phyloP scores from a whole-genome alignment of 345 rosid species.

The Lumnitzera racemosa region DNA sequence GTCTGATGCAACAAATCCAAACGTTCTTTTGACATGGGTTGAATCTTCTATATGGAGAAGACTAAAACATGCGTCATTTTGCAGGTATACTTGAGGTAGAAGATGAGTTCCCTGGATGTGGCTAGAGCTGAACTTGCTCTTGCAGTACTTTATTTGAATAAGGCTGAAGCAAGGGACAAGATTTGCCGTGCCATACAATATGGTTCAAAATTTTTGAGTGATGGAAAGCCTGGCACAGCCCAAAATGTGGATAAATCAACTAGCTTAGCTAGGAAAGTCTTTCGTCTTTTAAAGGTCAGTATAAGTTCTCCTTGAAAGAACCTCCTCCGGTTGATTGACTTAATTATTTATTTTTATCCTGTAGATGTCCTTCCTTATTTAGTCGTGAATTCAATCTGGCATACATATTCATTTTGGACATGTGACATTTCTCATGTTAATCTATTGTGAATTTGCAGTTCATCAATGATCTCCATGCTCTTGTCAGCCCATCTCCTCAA shows the following conservation, averaged over 20 bases:
- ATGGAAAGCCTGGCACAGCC: conserved; percentile 91
- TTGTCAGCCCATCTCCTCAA: conserved; percentile 79
- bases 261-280: conserved; percentile 95
- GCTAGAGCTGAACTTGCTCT: conserved; percentile 88
- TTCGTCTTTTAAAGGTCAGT: conserved; percentile 87
- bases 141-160: conserved; percentile 74
- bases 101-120: conserved; percentile 73
- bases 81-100: conserved; percentile 20
- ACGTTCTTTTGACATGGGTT: too few relatives aligned
- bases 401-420: too few relatives aligned
- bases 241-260: conserved; percentile 90
- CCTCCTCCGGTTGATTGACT: background rate
- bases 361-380: background rate
- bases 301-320: background rate
- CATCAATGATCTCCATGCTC: conserved; percentile 82
- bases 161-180: conserved; percentile 99
- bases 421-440: conserved; percentile 7
- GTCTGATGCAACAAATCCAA: too few relatives aligned
- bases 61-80: background rate
- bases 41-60: too few relatives aligned
- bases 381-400: too few relatives aligned
- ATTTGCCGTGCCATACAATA: conserved; percentile 96
- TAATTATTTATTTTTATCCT: conserved; percentile 4
- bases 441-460: conserved; percentile 46
- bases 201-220: conserved; percentile 86